phyloP scores from a whole-genome alignment of 495 filamentous ascomycete species.

The Hypoxylon perforatum region DNA sequence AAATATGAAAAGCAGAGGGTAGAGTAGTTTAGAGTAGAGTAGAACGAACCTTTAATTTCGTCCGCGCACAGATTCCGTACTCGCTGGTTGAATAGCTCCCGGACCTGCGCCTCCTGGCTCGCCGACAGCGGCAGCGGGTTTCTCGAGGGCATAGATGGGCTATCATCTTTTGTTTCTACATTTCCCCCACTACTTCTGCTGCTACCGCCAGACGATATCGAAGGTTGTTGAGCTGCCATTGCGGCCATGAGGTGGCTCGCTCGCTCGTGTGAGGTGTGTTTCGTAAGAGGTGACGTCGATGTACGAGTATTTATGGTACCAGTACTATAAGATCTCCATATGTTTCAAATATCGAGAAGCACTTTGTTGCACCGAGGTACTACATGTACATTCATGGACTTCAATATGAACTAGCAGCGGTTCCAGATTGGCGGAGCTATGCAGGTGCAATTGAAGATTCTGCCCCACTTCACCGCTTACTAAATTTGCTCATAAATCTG shows the following conservation, averaged over 20 bases:
- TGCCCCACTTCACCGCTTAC: conserved; percentile 30
- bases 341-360: conserved; percentile 5
- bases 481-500: neutral
- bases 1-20: neutral
- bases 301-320: neutral
- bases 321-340: conserved; percentile 29
- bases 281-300: neutral
- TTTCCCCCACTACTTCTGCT: conserved; percentile 12
- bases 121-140: conserved; percentile 95
- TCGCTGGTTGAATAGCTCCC: conserved; percentile 87
- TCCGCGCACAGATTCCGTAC: conserved; percentile 81
- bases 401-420: neutral
- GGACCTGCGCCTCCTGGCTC: conserved; percentile 89
- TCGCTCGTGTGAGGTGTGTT: conserved; percentile 4
- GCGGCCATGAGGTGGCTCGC: conserved; percentile 46
- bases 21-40: too few relatives aligned
- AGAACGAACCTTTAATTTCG: conserved; percentile 83
- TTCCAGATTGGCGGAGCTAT: conserved; percentile 21
- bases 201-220: conserved; percentile 33
- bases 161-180: neutral
- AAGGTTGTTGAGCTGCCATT: conserved; percentile 47
- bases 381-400: neutral
- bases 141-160: conserved; percentile 69
- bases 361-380: neutral
- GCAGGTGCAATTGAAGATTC: conserved; percentile 25